Conservation (phyloP, 1,284 basidiomycete species). For the Ganoderma sinense region DNA sequence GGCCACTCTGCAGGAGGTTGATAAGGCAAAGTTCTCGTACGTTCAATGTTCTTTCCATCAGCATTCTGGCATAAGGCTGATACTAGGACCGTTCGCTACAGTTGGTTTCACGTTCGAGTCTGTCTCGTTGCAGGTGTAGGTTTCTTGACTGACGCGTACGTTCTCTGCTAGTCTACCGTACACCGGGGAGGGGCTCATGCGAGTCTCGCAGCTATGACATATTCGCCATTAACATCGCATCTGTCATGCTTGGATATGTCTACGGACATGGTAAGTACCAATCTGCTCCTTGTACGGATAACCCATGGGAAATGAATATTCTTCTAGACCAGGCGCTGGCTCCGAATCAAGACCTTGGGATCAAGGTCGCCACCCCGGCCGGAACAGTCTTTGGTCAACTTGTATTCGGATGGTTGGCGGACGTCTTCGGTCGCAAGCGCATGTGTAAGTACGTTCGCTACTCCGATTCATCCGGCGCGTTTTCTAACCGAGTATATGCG, state of each 20-base stretch:
- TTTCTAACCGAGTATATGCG: conserved; percentile 36
- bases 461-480: neutral
- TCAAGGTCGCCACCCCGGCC: conserved; percentile 68
- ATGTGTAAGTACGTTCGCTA: conserved; percentile 59
- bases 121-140: conserved; percentile 81
- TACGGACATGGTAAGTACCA: conserved; percentile 46
- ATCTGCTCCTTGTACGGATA: neutral
- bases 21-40: conserved; percentile 60
- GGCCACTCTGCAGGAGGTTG: conserved; percentile 60
- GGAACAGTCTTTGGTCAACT: conserved; percentile 63
- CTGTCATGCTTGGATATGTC: conserved; percentile 64
- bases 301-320: neutral
- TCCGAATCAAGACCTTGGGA: conserved; percentile 65
- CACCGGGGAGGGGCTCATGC: neutral
- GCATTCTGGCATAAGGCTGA: conserved; percentile 13
- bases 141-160: conserved; percentile 86
- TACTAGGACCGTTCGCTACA: conserved; percentile 21
- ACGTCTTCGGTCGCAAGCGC: conserved; percentile 73
- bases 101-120: conserved; percentile 72
- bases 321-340: conserved; percentile 41
- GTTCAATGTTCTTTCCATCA: conserved; percentile 29
- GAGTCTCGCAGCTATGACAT: conserved; percentile 50
- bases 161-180: conserved; percentile 12
- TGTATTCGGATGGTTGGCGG: conserved; percentile 77
- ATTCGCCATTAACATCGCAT: conserved; percentile 62